phyloP scores from a whole-genome alignment of 495 filamentous ascomycete genomes.

The Neurospora cerealis region DNA sequence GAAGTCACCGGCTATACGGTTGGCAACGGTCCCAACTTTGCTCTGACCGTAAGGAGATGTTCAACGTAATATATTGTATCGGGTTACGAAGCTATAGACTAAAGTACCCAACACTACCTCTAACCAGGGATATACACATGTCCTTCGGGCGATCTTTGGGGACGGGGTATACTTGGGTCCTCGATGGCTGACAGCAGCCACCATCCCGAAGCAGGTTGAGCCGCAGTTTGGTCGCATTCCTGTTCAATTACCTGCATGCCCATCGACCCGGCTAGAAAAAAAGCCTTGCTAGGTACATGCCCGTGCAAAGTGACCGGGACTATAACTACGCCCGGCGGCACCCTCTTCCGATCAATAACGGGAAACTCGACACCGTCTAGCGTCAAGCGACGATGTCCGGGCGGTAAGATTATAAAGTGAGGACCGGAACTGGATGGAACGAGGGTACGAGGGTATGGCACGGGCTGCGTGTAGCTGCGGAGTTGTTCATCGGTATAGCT shows the following conservation, averaged over 20 bases:
- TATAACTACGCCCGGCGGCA: neutral
- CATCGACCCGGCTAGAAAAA: neutral
- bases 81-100: neutral
- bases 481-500: neutral
- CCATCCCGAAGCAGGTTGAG: neutral
- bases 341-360: neutral
- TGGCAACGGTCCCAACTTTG: constrained; percentile 79
- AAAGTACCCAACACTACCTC: neutral
- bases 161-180: neutral
- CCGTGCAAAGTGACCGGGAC: neutral
- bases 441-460: too few relatives aligned
- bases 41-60: constrained; percentile 17
- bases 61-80: neutral
- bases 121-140: neutral
- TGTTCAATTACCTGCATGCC: neutral
- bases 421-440: too few relatives aligned
- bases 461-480: too few relatives aligned
- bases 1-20: constrained; percentile 85
- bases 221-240: neutral
- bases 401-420: neutral
- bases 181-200: neutral
- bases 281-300: neutral
- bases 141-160: neutral
- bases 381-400: neutral
- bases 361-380: neutral